A percentile compares a stretch with the other conserved stretches of the same genome.
Conservation (phyloP, 371 early-diverging fungal genomes). For the Apophysomyces elegans region DNA sequence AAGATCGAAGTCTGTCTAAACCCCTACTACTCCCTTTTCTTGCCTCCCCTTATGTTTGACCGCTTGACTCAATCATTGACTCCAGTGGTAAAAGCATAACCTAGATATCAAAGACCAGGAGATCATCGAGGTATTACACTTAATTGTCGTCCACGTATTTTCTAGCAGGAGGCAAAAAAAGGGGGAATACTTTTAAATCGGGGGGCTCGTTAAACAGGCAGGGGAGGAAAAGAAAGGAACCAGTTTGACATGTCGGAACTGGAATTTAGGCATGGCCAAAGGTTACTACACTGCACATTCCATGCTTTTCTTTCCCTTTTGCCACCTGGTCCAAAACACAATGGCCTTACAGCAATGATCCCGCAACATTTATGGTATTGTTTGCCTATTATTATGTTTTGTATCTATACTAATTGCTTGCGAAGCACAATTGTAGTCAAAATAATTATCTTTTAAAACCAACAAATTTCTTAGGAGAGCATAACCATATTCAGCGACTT, state of each 20-base stretch:
- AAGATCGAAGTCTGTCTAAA: constrained; percentile 5
- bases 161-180: neutral
- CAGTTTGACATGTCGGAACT: constrained; percentile 7
- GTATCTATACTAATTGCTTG: no score
- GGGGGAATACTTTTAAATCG: neutral
- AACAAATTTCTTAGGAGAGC: no score
- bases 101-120: neutral
- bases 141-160: neutral
- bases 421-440: no score
- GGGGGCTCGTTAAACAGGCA: neutral
- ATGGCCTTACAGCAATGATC: neutral
- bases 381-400: no score
- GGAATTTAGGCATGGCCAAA: neutral
- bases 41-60: constrained; percentile 7
- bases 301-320: neutral
- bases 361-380: no score
- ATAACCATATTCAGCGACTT: no score
- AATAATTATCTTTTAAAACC: no score
- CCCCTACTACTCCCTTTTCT: constrained; percentile 4
- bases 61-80: constrained; percentile 9
- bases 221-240: neutral
- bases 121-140: neutral
- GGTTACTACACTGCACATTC: neutral
- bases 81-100: neutral
- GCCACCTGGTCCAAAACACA: constrained; percentile 1